phyloP scores from a whole-genome alignment of 805 yeast genomes.

The Wickerhamomyces canadensis region DNA sequence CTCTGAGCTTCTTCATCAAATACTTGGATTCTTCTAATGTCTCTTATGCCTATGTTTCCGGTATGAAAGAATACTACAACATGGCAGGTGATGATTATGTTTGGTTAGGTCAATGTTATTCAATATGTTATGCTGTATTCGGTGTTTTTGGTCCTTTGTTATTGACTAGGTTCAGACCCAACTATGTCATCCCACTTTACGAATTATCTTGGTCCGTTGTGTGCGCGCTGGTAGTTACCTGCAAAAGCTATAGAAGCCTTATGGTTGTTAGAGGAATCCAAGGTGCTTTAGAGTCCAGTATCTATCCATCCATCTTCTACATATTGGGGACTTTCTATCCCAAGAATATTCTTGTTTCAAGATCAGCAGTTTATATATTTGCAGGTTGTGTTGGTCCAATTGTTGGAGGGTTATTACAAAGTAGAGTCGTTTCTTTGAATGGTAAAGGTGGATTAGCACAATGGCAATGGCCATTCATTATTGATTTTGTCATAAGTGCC shows the following conservation, averaged over 20 bases:
- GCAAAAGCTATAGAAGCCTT: background rate
- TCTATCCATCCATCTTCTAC: background rate
- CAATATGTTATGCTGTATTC: background rate
- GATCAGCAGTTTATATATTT: background rate
- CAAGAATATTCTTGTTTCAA: background rate
- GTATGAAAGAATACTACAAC: background rate
- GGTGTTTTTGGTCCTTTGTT: background rate
- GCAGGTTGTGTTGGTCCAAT: background rate
- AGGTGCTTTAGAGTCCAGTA: background rate
- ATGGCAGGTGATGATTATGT: background rate
- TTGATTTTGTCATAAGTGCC: background rate
- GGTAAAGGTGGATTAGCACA: background rate
- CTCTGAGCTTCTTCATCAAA: background rate
- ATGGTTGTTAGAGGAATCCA: background rate
- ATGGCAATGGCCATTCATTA: slow-evolving; percentile 1
- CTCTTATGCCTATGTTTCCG: background rate
- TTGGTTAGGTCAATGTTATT: background rate
- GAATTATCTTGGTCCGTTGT: background rate
- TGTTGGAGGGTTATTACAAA: background rate
- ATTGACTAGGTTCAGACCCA: background rate
- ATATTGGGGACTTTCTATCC: background rate
- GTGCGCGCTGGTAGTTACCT: background rate
- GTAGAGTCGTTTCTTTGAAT: background rate
- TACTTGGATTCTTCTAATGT: background rate
- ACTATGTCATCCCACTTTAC: background rate